phyloP scores from a whole-genome alignment of 352 stramenopile genomes.

The Globisporangium radiosum region DNA sequence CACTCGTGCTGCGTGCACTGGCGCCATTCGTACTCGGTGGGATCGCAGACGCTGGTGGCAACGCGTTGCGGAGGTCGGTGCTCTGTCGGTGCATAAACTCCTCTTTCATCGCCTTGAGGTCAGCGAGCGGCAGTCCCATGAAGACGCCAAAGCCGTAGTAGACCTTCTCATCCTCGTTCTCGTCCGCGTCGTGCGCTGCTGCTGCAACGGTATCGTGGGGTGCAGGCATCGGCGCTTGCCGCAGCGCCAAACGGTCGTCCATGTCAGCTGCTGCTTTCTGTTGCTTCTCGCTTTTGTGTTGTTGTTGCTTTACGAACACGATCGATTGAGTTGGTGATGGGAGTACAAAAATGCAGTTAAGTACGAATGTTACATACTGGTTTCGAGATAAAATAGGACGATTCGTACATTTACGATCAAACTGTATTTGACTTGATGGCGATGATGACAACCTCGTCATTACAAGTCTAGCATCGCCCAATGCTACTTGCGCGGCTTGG shows the following conservation, averaged over 20 bases:
- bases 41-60: slow-evolving; percentile 1
- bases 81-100: slow-evolving; percentile 62
- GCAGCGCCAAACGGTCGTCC: slow-evolving; percentile 15
- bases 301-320: no score
- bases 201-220: neutral
- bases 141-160: slow-evolving; percentile 89
- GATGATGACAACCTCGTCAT: no score
- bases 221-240: neutral
- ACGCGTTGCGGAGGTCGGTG: slow-evolving; percentile 14
- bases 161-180: slow-evolving; percentile 77
- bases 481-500: slow-evolving; percentile 35
- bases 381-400: no score
- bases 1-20: neutral
- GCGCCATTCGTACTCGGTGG: no score
- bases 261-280: neutral
- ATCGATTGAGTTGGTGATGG: no score
- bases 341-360: no score
- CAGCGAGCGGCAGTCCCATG: slow-evolving; percentile 78
- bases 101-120: slow-evolving; percentile 82
- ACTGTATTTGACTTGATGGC: no score
- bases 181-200: slow-evolving; percentile 25
- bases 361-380: no score
- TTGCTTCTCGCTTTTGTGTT: no score
- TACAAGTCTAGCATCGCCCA: no score
- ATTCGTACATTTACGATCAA: no score